Evolutionary conservation across 2,329 filamentous ascomycete genomes (phyloP).

Genomic region (Trichophyton simii): DNA sequence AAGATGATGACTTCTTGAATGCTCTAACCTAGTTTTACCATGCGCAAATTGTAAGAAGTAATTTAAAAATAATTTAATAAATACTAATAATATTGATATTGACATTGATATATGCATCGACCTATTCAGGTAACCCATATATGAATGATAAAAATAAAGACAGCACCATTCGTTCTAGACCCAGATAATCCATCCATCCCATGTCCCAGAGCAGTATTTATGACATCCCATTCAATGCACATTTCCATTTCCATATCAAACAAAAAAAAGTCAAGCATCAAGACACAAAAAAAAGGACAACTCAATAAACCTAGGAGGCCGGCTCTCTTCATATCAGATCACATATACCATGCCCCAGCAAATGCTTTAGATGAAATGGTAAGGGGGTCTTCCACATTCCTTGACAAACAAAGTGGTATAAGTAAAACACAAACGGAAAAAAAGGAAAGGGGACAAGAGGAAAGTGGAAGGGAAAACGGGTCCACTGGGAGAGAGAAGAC

Average conservation of each 20-base stretch:
- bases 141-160: not conserved
- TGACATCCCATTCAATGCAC: not conserved
- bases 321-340: not conserved
- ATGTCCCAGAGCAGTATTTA: not conserved
- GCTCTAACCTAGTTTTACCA: not conserved
- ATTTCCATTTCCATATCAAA: not conserved
- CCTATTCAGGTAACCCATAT: not conserved
- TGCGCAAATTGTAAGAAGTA: too few relatives aligned
- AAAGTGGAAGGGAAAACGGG: not conserved
- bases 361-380: not conserved
- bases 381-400: not conserved
- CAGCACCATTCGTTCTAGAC: not conserved
- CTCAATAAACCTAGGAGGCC: not conserved
- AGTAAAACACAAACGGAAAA: not conserved
- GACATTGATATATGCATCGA: not conserved
- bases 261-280: not conserved
- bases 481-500: not conserved
- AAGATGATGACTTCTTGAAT: not conserved
- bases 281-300: not conserved
- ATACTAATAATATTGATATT: not conserved
- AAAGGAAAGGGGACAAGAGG: not conserved
- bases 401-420: not conserved
- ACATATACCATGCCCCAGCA: slow-evolving; percentile 1
- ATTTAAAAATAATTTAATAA: not conserved
- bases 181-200: not conserved